phyloP scores from a whole-genome alignment of 1,284 basidiomycete genomes.

The Boletus sp. region DNA sequence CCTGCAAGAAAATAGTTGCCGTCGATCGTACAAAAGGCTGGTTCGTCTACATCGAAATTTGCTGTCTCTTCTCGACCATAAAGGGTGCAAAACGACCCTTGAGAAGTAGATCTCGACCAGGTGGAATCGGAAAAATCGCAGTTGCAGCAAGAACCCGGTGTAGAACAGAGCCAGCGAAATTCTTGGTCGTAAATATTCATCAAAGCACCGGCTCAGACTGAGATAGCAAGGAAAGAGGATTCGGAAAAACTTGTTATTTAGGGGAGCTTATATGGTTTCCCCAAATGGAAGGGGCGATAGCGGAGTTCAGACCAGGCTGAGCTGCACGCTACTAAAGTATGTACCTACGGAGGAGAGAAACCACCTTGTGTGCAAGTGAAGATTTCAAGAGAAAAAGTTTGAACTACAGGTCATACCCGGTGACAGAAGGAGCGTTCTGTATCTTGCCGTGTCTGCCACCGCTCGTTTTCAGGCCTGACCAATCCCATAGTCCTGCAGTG shows the following conservation, averaged over 20 bases:
- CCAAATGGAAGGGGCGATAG: slow-evolving; percentile 6
- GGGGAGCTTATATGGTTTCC: not conserved
- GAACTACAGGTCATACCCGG: slow-evolving; percentile 30
- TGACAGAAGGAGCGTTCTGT: slow-evolving; percentile 36
- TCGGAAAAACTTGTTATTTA: not conserved
- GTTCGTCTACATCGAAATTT: not conserved
- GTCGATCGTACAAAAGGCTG: not conserved
- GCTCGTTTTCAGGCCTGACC: slow-evolving; percentile 42
- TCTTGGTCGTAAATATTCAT: slow-evolving; percentile 9
- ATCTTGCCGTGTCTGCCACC: slow-evolving; percentile 43
- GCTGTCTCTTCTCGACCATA: not conserved
- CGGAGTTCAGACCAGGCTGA: not conserved
- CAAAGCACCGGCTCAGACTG: not conserved
- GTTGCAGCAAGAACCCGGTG: slow-evolving; percentile 1
- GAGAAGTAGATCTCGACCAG: slow-evolving; percentile 14
- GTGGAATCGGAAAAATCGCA: slow-evolving; percentile 4
- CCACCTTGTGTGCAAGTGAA: not conserved
- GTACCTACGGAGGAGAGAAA: not conserved
- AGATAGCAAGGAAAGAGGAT: not conserved
- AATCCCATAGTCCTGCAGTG: slow-evolving; percentile 48
- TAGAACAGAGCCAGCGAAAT: slow-evolving; percentile 13
- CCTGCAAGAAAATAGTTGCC: not conserved
- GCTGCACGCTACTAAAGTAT: no score
- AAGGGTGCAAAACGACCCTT: not conserved
- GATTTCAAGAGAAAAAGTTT: not conserved